Base-by-base conservation (phyloP, 306 rosid genomes). In the Alnus glutinosa region DNA sequence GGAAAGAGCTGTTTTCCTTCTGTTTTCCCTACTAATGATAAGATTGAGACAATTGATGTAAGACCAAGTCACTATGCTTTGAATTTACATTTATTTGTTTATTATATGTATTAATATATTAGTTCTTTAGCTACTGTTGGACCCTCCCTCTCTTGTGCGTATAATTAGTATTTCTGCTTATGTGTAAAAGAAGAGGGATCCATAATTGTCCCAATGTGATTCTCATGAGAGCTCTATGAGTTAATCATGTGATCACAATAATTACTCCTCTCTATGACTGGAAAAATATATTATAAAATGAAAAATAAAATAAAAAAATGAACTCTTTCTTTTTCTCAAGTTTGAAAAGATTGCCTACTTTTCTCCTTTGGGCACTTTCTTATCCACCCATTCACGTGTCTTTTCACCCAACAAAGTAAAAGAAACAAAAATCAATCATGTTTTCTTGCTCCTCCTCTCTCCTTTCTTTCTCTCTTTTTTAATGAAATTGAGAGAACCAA, bases 221-320 rank as follows among this genome's bases (percentile, higher is more conserved):
- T 79, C 83, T 83, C 97, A 92, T 87, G 97, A 95, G 83, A 84
- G 88, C 54, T 86, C 81, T 80, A 73, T 86, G 86, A 84, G 52
- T 49, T 49, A 84, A 80, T 89, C 98, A 95, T 95, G 98, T 92
- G 97, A 91, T 82, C 79, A 86, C 89, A 89, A 95, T 95, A 82
- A 95, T 92, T 89, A 89, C 90, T 87, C 78, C 79, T 73, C 87
- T 84, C 88, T 89, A 86, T 89, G 87, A 85, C 84, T 87, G 77
- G 74, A 83, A 85, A 76, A 34, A 70, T 30, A 62, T 79, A 73
- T 50, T 81, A 54, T 68, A 42, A 75, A 86, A 83, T 79, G 83
- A 70, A 78, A 75, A 85, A 34, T 34, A 34, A 34, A 34, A 34
- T 23, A 34, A 1, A 1, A 55, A 80, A 76, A 42, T 42, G 23